Percentiles rank a stretch among this genome's conserved stretches.
These are phyloP conservation scores for Phycomyces blakesleeanus DNA, from an alignment of 192 early-diverging fungal genomes.

Conservation along the genomic window DNA sequence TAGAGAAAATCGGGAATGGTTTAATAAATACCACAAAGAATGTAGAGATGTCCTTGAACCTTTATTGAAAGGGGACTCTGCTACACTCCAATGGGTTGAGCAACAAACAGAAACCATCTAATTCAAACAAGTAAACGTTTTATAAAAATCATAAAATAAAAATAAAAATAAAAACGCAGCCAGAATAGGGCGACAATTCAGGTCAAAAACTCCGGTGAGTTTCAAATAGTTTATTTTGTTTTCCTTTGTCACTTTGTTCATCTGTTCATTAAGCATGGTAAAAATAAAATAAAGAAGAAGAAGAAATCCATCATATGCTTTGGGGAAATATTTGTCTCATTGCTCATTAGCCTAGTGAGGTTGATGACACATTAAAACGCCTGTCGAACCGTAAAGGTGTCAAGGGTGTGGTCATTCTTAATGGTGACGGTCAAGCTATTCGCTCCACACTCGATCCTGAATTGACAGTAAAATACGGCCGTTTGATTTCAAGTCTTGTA, in stretches of 20 bases:
- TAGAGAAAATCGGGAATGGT: constrained; percentile 73
- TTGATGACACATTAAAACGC: constrained; percentile 93
- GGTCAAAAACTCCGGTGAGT: too few species aligned
- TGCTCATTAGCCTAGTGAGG: constrained; percentile 11
- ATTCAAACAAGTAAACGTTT: neutral
- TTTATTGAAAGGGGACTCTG: constrained; percentile 60
- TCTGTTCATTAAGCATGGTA: too few species aligned
- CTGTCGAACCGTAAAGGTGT: constrained; percentile 87
- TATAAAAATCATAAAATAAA: too few species aligned
- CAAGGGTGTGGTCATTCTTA: constrained; percentile 86
- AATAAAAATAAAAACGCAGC: too few species aligned
- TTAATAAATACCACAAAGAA: constrained; percentile 80
- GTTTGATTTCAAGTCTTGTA: constrained; percentile 79
- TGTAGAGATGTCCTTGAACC: constrained; percentile 76
- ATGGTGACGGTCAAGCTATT: constrained; percentile 88
- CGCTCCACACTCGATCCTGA: constrained; percentile 81
- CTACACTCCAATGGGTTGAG: constrained; percentile 78
- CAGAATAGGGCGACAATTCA: too few species aligned
- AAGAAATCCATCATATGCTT: too few species aligned
- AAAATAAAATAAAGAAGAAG: too few species aligned
- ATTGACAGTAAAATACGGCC: constrained; percentile 77
- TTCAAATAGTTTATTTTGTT: too few species aligned
- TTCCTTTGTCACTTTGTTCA: too few species aligned
- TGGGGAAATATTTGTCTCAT: too few species aligned
- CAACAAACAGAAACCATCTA: constrained; percentile 66